A percentile compares a stretch with the other conserved stretches of the same genome.
Evolutionary conservation across 2,329 filamentous ascomycete species (phyloP).

Genomic region (Ophiostoma piceae): DNA sequence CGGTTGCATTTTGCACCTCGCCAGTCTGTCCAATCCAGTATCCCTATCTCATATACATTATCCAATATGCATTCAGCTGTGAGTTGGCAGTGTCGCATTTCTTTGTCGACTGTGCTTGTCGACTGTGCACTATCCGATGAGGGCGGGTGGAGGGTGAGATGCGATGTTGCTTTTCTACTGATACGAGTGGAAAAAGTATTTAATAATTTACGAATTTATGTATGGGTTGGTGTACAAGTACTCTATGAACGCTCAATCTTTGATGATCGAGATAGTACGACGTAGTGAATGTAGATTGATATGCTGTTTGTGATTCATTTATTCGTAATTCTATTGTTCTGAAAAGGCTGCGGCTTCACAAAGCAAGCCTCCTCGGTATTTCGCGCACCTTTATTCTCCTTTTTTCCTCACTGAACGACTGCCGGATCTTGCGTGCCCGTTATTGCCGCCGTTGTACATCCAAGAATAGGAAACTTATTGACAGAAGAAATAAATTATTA

Average conservation of each 20-base stretch:
- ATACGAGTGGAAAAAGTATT: no score
- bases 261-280: no score
- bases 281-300: no score
- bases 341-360: neutral
- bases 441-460: neutral
- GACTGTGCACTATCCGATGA: neutral
- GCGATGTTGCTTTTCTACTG: neutral
- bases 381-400: neutral
- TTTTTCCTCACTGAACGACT: neutral
- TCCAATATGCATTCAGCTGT: neutral
- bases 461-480: neutral
- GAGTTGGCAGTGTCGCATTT: slow-evolving; percentile 1
- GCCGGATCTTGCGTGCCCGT: neutral
- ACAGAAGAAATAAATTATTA: neutral
- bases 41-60: neutral
- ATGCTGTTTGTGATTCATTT: no score
- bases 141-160: neutral
- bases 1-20: neutral
- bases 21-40: no score
- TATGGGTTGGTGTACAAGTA: no score
- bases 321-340: neutral
- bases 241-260: no score
- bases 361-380: neutral
- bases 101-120: neutral
- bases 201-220: no score